Base-by-base conservation (phyloP, 2,329 filamentous ascomycete genomes). In the Cytospora schulzeri region DNA sequence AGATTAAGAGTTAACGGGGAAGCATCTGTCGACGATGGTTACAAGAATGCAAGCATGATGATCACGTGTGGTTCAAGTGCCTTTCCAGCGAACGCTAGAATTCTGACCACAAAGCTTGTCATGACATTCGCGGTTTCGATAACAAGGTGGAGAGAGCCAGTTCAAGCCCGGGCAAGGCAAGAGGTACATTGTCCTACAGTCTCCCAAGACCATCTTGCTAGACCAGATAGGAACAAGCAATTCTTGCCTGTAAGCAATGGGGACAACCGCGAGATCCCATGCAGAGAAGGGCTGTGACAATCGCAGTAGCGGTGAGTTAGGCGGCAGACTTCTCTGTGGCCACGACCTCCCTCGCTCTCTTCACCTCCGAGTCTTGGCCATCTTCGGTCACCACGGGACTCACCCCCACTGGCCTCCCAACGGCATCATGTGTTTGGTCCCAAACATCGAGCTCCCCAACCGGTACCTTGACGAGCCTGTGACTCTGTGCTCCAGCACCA, bases 401-500 rank as follows among this genome's bases (percentile, higher is more conserved):
- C 17, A 11, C n/a, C 8, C 26, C 35, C 3, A 69, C 26, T 33
- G 61, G 62, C 12, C 69, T 67, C 15, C 72, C 71, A 1, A 68
- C 66, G 8, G 67, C 67, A 53, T 71, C 74, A 67, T 74, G 70
- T 55, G 69, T 70, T 5, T 68, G 73, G 70, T 84, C 81, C 81
- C 80, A 86, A 3, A 71, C 70, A 2, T 70, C 74, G 12, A 85
- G 59, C 38, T 82, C 73, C 0, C 66, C 71, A 0, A 77, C 68
- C 0, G 81, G 79, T 0, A 85, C 76, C 68, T 81, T 82, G 57
- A 81, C 73, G 4, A 85, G 69, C 19, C 72, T 72, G 70, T 85
- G 80, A 0, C 78, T 79, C 55, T 77, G 73, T 0, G 79, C 80
- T 22, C 74, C 74, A 65, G 78, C 74, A 0, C 79, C 80, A 17